Evolutionary conservation across 768 basidiomycete genomes (phyloP), one percentile per base, ranked within the genome.

Genomic region (Cyclocybe aegerita): DNA sequence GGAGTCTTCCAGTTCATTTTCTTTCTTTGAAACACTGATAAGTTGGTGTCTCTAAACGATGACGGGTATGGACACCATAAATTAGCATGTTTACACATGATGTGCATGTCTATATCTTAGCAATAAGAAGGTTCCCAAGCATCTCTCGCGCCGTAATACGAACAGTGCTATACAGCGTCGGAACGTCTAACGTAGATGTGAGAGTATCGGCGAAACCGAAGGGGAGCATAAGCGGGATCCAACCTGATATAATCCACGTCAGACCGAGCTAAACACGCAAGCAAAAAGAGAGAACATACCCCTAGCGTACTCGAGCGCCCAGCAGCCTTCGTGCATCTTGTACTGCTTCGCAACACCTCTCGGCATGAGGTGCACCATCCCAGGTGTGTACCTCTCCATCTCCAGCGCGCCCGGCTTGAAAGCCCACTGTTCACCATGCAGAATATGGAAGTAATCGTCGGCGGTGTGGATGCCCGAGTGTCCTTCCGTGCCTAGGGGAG

Each of bases 361-460:
- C 8, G 78, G 85, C 49, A 98, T 74, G 63, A 87, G 78, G 67
- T 99, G 92, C 2, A 97, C 88, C 46, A 80, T 83, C 2, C 97
- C 97, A 0, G 93, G 72, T 4, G 74, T 70, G 66, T 99, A 99
- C 15, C 81, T 72, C 80, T 98, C 93, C 81, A 83, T 90, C 59
- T 87, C 83, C 17, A 98, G 73, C 4, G 77, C 77, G 29, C 94
- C 95, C 0, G 96, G 86, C 17, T 48, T 65, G 67, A 93, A 97
- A 0, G 95, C 96, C 86, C 93, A 96, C 67, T 99, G 92, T 70
- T 96, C 93, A 0, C 96, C 97, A 43, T 82, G 73, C 31, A 99
- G 75, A 62, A 99, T 98, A 64, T 97, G 83, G 76, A 98, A 99
- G 69, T 98, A 98, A 66, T 99, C 97, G 64, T 99, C 97, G 1